Base-by-base conservation (phyloP, 2,329 filamentous ascomycete genomes). In the Penicillium decumbens region DNA sequence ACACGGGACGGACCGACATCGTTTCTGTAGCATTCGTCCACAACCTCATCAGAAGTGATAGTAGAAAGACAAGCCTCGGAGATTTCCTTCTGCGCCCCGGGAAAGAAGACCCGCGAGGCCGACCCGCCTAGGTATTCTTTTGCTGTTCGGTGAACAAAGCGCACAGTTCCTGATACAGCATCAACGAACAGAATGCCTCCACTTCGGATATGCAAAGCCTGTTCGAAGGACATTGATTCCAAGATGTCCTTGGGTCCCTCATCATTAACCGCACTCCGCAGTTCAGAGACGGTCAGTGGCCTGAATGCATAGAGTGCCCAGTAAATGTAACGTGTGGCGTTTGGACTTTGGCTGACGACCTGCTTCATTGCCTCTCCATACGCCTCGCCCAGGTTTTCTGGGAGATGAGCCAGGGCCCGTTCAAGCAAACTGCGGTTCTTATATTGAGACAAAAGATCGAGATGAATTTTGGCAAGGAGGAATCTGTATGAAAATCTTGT, bases 361-460 rank as follows among this genome's bases (percentile, higher is more conserved):
- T 57, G 60, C 5, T 59, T 66, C 63, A 67, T 65, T 1, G 62
- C 45, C 42, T 67, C 65, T 1, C 57, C 62, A 24, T 67, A 67
- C 3, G 64, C 60, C 3, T 67, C 65, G 18, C 18, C 58, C 1
- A 67, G 43, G 18, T 43, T 66, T 24, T 64, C 59, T 0, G 65
- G 63, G 2, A 67, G 37, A 27, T 66, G 61, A 1, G 45, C 6
- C 2, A 67, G 53, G 0, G 63, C 57, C 39, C 50, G 51, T 43
- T 66, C 46, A 10, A 64, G 54, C 1, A 64, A 39, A 27, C 27
- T 49, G 6, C 48, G 40, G 37, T 65, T 59, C 0, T 32, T 55
- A 32, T 51, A 65, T 29, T 56, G 57, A 0, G 61, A 57, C 5
- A 68, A 39, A 2, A 66, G 33, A 41, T 66, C 64, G 9, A 68